Evolutionary conservation across 2,329 filamentous ascomycete genomes (phyloP).

Genomic region (Lasiodiplodia hormozganensis): DNA sequence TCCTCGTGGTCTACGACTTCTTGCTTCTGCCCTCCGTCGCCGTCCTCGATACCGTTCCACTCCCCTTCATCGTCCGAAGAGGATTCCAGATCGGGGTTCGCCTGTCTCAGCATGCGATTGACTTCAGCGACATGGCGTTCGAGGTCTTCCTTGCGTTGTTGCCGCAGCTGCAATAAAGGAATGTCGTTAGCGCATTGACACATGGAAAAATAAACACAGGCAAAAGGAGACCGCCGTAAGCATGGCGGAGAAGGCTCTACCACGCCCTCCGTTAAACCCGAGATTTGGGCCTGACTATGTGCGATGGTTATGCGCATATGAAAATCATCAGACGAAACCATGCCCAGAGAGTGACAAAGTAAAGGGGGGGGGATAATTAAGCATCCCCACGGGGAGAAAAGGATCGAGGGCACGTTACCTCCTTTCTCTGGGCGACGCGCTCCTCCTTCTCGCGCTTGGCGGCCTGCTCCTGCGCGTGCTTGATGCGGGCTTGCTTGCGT

Average conservation of each 20-base stretch:
- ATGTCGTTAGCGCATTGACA: neutral
- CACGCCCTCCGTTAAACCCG: neutral
- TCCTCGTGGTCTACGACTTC: constrained; percentile 77
- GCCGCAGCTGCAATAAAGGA: constrained; percentile 69
- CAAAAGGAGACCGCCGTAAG: neutral
- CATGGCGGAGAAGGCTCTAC: neutral
- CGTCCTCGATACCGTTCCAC: constrained; percentile 67
- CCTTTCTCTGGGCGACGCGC: constrained; percentile 73
- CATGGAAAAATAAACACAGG: neutral
- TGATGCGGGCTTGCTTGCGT: constrained; percentile 84
- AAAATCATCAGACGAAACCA: neutral
- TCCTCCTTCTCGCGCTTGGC: constrained; percentile 80
- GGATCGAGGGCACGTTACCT: constrained; percentile 61
- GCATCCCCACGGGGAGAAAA: no score
- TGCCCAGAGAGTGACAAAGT: neutral
- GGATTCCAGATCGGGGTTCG: constrained; percentile 50
- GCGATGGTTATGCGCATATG: neutral
- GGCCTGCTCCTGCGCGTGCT: constrained; percentile 83
- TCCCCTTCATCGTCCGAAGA: constrained; percentile 45
- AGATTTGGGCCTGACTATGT: neutral
- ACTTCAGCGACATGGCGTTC: constrained; percentile 82
- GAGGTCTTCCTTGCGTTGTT: constrained; percentile 81
- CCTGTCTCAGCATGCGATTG: constrained; percentile 71
- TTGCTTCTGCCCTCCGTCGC: constrained; percentile 57
- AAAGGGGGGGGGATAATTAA: neutral